Evolutionary conservation across 1,284 basidiomycete species (phyloP).

Genomic region (Thelephora terrestris): DNA sequence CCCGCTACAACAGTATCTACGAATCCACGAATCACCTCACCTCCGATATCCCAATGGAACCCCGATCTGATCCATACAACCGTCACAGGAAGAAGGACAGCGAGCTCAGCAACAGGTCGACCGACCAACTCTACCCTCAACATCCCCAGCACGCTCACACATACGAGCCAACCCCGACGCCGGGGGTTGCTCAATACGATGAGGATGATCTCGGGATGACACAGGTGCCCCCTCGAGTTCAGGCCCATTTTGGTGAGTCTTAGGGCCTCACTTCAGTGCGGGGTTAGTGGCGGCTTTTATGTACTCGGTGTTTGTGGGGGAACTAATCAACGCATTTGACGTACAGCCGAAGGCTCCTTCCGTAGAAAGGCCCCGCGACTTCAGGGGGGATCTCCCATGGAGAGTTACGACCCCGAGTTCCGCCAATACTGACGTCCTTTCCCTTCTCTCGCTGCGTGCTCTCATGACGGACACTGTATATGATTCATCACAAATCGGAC

Average conservation of each 20-base stretch:
- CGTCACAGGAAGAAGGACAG: slow-evolving; percentile 45
- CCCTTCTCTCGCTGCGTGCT: neutral
- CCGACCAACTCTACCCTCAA: neutral
- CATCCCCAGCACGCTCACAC: slow-evolving; percentile 30
- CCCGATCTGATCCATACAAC: slow-evolving; percentile 47
- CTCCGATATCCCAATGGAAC: slow-evolving; percentile 54
- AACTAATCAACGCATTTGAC: slow-evolving; percentile 8
- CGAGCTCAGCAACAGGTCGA: slow-evolving; percentile 27
- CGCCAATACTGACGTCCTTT: no score
- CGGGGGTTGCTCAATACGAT: slow-evolving; percentile 19
- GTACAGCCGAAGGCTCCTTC: slow-evolving; percentile 42
- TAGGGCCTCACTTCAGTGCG: slow-evolving; percentile 6
- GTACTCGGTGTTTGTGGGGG: slow-evolving; percentile 14
- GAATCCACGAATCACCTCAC: slow-evolving; percentile 53
- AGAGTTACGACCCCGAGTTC: no score
- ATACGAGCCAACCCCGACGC: slow-evolving; percentile 35
- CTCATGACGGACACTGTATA: slow-evolving; percentile 6
- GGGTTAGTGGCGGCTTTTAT: slow-evolving; percentile 9
- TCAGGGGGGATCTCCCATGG: slow-evolving; percentile 12
- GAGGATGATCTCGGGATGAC: slow-evolving; percentile 17
- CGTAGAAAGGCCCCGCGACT: slow-evolving; percentile 40
- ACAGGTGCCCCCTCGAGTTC: slow-evolving; percentile 29
- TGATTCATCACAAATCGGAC: neutral
- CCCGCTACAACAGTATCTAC: slow-evolving; percentile 69
- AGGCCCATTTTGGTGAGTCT: slow-evolving; percentile 43